These are phyloP conservation scores for Aspergillus cristatus DNA, from an alignment of 495 filamentous ascomycete genomes.

Conservation along the genomic window DNA sequence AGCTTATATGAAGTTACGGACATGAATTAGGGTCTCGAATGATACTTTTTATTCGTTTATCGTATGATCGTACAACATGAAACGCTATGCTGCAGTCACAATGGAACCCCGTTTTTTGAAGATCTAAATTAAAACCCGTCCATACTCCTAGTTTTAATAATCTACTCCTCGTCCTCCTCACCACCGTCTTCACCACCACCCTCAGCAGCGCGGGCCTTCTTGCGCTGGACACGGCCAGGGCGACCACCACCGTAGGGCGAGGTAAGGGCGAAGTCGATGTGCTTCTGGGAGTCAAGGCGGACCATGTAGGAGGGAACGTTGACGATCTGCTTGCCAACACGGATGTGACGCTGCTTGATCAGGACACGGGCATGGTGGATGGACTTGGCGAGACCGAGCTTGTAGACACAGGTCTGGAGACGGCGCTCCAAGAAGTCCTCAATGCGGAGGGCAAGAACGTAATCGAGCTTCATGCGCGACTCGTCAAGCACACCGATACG, in stretches of 20 bases:
- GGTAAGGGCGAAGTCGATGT: conserved; percentile 97
- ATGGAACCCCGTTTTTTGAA: conserved; percentile 30
- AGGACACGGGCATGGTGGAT: conserved; percentile 99
- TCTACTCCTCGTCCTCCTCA: conserved; percentile 83
- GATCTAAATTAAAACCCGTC: conserved; percentile 36
- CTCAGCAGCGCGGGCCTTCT: conserved; percentile 96
- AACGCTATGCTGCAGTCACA: conserved; percentile 36
- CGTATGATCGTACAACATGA: conserved; percentile 40
- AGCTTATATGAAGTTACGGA: not conserved
- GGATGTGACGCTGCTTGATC: conserved; percentile 95
- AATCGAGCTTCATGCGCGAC: conserved; percentile 99
- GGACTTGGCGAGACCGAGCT: conserved; percentile 98
- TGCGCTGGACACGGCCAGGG: conserved; percentile 91
- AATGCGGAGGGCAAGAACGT: conserved; percentile 94
- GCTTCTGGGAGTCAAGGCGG: conserved; percentile 99
- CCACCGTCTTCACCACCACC: conserved; percentile 76
- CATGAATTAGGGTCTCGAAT: conserved; percentile 24
- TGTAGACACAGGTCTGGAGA: conserved; percentile 98
- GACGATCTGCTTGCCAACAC: conserved; percentile 99
- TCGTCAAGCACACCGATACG: conserved; percentile 99
- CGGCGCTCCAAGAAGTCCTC: conserved; percentile 99
- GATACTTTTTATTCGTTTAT: conserved; percentile 33
- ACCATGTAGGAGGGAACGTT: conserved; percentile 99
- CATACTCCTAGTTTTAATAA: conserved; percentile 27
- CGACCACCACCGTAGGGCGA: conserved; percentile 97